Base-by-base conservation (phyloP, 75 land plant species). In the Selaginella moellendorffii region DNA sequence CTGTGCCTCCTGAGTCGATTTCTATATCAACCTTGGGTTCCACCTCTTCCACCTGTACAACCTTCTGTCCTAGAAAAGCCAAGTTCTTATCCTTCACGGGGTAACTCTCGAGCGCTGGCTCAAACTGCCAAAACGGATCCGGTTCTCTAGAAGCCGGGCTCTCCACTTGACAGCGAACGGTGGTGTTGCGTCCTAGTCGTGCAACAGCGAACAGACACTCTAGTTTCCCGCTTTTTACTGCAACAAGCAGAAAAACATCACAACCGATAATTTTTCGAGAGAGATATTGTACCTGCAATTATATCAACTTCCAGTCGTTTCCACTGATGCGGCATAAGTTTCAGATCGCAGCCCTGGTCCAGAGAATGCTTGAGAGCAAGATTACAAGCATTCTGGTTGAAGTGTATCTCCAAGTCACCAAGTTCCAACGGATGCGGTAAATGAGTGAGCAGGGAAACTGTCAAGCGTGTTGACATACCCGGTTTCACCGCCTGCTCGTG, bases 141-240 rank as follows among this genome's bases (percentile, higher is more conserved):
- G 75, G 90, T 46, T 84, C 84, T 82, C 84, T 82, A 8, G 97
- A 82, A 23, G 91, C 86, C 31, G 88, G 84, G 52, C 99, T 90
- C 81, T 90, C 99, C 62, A 87, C 88, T 78, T 83, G 79, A 78
- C 91, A 95, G 63, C 81, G 79, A 18, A 95, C 78, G 2, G 69
- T 86, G 54, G 86, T 72, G 68, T 74, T 31, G 2, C 63, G 71
- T 26, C 97, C 88, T 18, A 95, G 36, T 58, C 54, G 84, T 46
- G 81, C 88, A 63, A 79, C 74, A 0, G 85, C 83, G 62, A 85
- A 80, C 58, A 84, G 26, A 67, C 99, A 95, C 54, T 95, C 99
- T 63, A 95, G 77, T 74, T 86, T 90, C 31, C 99, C 99, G 69
- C 86, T 84, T 64, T 85, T 83, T 54, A 71, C 99, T 95, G 81